phyloP scores from a whole-genome alignment of 768 basidiomycete genomes.

The Pisolithus tinctorius region DNA sequence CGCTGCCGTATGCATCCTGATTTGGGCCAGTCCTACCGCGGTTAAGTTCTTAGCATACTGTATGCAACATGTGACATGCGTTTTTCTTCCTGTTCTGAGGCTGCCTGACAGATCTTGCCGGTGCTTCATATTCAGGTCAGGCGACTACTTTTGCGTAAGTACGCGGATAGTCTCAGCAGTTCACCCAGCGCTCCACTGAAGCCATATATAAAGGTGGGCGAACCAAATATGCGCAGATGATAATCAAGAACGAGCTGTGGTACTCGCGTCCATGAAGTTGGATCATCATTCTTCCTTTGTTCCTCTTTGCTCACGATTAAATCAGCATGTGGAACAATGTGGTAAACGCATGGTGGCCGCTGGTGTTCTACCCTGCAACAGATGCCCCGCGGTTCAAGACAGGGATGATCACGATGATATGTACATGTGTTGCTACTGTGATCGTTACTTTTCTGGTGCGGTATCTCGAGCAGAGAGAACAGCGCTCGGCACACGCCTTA shows the following conservation, averaged over 20 bases:
- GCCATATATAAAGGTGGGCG: constrained; percentile 49
- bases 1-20: constrained; percentile 51
- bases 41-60: constrained; percentile 78
- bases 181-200: neutral
- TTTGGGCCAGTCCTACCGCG: constrained; percentile 51
- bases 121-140: constrained; percentile 69
- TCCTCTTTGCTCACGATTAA: constrained; percentile 1
- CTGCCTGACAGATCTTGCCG: constrained; percentile 40
- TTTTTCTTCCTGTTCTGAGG: neutral
- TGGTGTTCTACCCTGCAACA: constrained; percentile 68
- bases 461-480: constrained; percentile 41
- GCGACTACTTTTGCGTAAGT: constrained; percentile 68
- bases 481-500: neutral
- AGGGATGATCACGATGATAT: constrained; percentile 66
- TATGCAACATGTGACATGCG: constrained; percentile 20
- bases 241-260: constrained; percentile 59
- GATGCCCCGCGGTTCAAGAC: constrained; percentile 62
- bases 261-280: constrained; percentile 73
- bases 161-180: neutral
- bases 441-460: constrained; percentile 50
- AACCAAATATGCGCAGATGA: constrained; percentile 71
- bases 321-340: constrained; percentile 63
- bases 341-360: constrained; percentile 64
- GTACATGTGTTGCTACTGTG: constrained; percentile 49
- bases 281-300: constrained; percentile 1